Evolutionary conservation across 1,284 basidiomycete genomes (phyloP).

Genomic region (Apiotrichum akiyoshidainum): DNA sequence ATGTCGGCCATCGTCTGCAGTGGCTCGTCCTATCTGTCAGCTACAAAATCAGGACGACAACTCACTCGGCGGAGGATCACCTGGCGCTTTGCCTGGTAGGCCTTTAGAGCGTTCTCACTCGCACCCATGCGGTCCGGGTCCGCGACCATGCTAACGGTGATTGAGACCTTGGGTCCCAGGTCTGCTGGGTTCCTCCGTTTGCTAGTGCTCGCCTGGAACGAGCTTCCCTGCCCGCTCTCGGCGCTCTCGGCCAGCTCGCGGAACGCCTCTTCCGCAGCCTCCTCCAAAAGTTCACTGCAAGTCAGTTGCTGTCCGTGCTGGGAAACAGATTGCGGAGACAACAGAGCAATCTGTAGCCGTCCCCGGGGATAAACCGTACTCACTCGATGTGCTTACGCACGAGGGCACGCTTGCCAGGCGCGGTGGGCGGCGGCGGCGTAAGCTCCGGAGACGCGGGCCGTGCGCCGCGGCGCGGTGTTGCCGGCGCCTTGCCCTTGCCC

Average conservation of each 20-base stretch:
- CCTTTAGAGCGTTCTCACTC: slow-evolving; percentile 26
- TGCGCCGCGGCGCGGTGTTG: background rate
- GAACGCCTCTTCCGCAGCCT: background rate
- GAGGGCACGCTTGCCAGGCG: too few relatives aligned
- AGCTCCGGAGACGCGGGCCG: slow-evolving; percentile 13
- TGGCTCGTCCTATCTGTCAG: slow-evolving; percentile 21
- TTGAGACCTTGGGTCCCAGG: slow-evolving; percentile 9
- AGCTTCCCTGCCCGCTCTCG: too few relatives aligned
- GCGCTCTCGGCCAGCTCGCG: background rate
- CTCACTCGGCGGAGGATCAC: slow-evolving; percentile 27
- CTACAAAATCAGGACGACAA: background rate
- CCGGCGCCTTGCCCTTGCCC: slow-evolving; percentile 7
- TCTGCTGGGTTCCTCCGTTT: background rate
- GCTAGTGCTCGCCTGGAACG: too few relatives aligned
- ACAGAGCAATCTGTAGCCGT: background rate
- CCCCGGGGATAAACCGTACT: background rate
- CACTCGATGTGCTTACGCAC: background rate
- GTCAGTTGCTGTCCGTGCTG: background rate
- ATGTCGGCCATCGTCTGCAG: slow-evolving; percentile 20
- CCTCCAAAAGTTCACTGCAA: background rate
- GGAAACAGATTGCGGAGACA: too few relatives aligned
- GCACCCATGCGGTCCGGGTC: slow-evolving; percentile 24
- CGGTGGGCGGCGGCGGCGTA: slow-evolving; percentile 31
- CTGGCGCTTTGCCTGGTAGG: slow-evolving; percentile 27
- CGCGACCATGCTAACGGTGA: slow-evolving; percentile 35